phyloP scores from a whole-genome alignment of 1,139 yeast genomes.

The Nakaseomyces uthaithaninus region DNA sequence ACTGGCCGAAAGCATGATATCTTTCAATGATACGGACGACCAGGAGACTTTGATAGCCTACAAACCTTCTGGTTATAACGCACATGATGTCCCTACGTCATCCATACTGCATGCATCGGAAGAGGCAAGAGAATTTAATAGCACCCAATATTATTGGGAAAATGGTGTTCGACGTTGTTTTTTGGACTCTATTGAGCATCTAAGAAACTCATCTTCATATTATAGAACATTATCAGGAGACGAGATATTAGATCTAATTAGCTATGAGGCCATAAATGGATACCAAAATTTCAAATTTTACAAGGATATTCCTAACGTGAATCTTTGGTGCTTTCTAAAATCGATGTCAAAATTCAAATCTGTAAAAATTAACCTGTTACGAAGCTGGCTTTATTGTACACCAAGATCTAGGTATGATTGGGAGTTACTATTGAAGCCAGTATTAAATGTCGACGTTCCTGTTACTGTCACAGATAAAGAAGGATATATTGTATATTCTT shows the following conservation, averaged over 20 bases:
- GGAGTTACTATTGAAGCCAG: constrained; percentile 32
- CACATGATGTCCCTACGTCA: constrained; percentile 9
- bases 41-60: constrained; percentile 23
- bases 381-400: constrained; percentile 33
- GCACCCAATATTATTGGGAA: constrained; percentile 22
- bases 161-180: constrained; percentile 18
- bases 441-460: constrained; percentile 31
- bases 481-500: constrained; percentile 32
- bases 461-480: constrained; percentile 34
- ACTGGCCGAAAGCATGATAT: constrained; percentile 22
- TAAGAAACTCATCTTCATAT: constrained; percentile 7
- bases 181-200: constrained; percentile 10
- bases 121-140: constrained; percentile 8
- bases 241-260: constrained; percentile 14
- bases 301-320: constrained; percentile 30
- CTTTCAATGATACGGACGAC: constrained; percentile 15
- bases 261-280: constrained; percentile 21
- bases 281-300: constrained; percentile 23
- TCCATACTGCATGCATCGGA: neutral
- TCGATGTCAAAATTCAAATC: constrained; percentile 27
- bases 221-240: constrained; percentile 11
- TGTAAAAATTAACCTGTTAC: constrained; percentile 33
- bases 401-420: constrained; percentile 34
- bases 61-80: constrained; percentile 7
- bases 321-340: constrained; percentile 31